A percentile compares a stretch with the other conserved stretches of the same genome.
phyloP scores from a whole-genome alignment of 2,329 filamentous ascomycete species.

The Colletotrichum ledebouriae region DNA sequence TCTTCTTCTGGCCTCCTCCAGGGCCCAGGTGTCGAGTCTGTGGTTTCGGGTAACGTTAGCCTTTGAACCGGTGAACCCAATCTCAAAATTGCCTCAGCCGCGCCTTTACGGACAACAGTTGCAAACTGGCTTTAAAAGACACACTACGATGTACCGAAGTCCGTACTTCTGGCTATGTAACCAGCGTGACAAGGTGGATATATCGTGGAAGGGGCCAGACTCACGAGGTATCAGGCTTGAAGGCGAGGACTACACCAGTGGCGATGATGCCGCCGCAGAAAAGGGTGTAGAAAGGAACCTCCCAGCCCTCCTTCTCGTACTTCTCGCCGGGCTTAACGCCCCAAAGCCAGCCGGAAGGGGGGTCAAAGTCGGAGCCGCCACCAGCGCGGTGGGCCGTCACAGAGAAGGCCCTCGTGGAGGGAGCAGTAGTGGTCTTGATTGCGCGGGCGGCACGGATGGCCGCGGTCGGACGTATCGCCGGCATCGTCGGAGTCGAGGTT shows the following conservation, averaged over 20 bases:
- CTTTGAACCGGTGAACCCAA: slow-evolving; percentile 12
- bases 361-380: slow-evolving; percentile 80
- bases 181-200: no score
- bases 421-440: slow-evolving; percentile 50
- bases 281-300: slow-evolving; percentile 86
- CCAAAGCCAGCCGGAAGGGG: slow-evolving; percentile 92
- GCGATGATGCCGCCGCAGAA: slow-evolving; percentile 83
- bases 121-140: no score
- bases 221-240: slow-evolving; percentile 99
- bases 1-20: slow-evolving; percentile 94
- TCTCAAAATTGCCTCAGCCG: slow-evolving; percentile 33
- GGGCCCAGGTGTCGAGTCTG: slow-evolving; percentile 99
- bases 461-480: slow-evolving; percentile 43
- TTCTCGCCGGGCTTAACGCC: slow-evolving; percentile 96
- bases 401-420: slow-evolving; percentile 57
- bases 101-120: no score
- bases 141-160: no score
- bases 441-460: slow-evolving; percentile 48
- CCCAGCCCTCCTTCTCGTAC: slow-evolving; percentile 96
- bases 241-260: slow-evolving; percentile 86
- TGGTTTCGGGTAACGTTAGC: slow-evolving; percentile 47
- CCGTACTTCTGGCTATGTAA: no score
- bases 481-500: slow-evolving; percentile 29
- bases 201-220: slow-evolving; percentile 56
- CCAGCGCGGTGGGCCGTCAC: slow-evolving; percentile 58